Evolutionary conservation across 345 rosid species (phyloP), one percentile per base, ranked within the genome.

Genomic region (Brassica rapa): DNA sequence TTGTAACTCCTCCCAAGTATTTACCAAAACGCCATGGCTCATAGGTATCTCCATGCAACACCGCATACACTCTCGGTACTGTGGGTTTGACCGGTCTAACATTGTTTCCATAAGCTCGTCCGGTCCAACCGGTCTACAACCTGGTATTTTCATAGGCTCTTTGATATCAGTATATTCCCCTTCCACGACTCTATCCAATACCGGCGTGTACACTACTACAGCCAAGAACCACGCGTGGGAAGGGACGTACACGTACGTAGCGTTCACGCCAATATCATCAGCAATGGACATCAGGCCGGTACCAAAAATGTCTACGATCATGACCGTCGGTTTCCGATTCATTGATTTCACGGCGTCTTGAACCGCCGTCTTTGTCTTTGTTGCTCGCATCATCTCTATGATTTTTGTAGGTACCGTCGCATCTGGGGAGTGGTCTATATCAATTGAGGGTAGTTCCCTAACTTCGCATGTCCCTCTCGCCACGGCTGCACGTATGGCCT

Each of bases 1-100:
- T 73, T 89, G 76, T 59, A 89, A 66, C 19, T 86, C 91, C 35
- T 88, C 89, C 94, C 91, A 89, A 3, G 84, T 85, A 79, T 86
- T 91, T 11, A 89, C 56, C 80, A 91, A 77, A 72, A 89, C 75
- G 11, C 91, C 97, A 80, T 87, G 86, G 32, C 85, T 75, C 71
- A 3, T 67, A 0, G 84, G 39, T 15, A 84, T 19, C 62, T 83
- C 81, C 4, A 23, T 21, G 5, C 79, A 19, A 8, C 55, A 0
- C 2, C 49, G 75, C 12, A 80, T 5, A 68, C 16, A 74, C 65
- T 79, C 84, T 0, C 1, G 7, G 61, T 78, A 83, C 25, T 80
- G 77, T 4, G 15, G 71, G 63, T 80, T 43, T 2, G 73, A 69
- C 29, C 85, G 87, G 62, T 79, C 79, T 53, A 81, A 8, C 82